Evolutionary conservation across 768 basidiomycete genomes (phyloP).

Genomic region (Tylopilus cervinicoccineus): DNA sequence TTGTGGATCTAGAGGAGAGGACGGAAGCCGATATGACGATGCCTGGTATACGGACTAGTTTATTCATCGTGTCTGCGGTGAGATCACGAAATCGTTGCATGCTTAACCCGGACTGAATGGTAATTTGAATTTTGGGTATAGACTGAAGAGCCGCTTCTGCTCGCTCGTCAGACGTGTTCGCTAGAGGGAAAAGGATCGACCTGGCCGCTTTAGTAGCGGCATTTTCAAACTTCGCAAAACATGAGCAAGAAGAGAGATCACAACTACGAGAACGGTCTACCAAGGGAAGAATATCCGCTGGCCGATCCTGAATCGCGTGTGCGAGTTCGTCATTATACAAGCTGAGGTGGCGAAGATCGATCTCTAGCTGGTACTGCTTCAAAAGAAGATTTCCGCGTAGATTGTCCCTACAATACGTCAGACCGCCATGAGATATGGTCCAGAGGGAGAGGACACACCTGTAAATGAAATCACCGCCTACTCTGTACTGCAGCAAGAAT

Average conservation of each 20-base stretch:
- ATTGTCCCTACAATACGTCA: constrained; percentile 56
- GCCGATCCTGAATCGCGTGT: constrained; percentile 83
- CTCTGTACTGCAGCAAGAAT: constrained; percentile 83
- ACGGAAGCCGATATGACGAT: constrained; percentile 98
- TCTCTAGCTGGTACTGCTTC: constrained; percentile 83
- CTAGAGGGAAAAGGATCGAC: constrained; percentile 76
- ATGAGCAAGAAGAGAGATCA: neutral
- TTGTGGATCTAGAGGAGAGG: constrained; percentile 88
- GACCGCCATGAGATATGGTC: neutral
- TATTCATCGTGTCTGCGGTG: constrained; percentile 91
- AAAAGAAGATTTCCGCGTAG: constrained; percentile 84
- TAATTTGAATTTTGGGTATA: constrained; percentile 80
- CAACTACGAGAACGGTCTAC: constrained; percentile 40
- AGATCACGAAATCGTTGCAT: constrained; percentile 92
- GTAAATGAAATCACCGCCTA: constrained; percentile 90
- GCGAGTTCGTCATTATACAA: constrained; percentile 94
- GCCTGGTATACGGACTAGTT: constrained; percentile 93
- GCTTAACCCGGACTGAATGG: constrained; percentile 85
- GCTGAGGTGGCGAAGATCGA: constrained; percentile 74
- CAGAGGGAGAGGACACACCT: constrained; percentile 45
- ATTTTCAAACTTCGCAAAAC: constrained; percentile 71
- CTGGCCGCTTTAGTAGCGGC: constrained; percentile 85
- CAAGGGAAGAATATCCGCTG: constrained; percentile 83
- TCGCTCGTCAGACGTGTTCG: constrained; percentile 44
- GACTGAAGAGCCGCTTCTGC: constrained; percentile 44